Evolutionary conservation across 331 rosid species (phyloP).

Genomic region (Prunus yedoensis): DNA sequence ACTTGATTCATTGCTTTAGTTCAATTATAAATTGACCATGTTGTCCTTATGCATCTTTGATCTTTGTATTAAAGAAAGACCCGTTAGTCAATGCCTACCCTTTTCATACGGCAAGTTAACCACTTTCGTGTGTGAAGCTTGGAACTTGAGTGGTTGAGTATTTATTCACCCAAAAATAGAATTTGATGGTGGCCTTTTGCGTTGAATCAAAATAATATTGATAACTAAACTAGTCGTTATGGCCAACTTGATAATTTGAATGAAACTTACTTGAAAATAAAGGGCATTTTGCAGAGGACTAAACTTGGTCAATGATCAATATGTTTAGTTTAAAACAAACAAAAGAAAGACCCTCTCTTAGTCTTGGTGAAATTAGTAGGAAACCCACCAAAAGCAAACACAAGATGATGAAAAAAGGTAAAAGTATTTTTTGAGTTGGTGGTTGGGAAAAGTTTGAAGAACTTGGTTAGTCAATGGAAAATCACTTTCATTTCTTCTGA

Average conservation of each 20-base stretch:
- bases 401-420: background rate
- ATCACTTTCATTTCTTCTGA: background rate
- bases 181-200: too few relatives aligned
- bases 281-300: too few relatives aligned
- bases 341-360: background rate
- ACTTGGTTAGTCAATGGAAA: background rate
- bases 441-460: background rate
- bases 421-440: background rate
- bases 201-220: too few relatives aligned
- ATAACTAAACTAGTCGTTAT: too few relatives aligned
- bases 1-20: background rate
- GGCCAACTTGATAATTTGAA: background rate
- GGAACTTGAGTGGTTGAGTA: fast-evolving
- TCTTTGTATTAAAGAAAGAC: too few relatives aligned
- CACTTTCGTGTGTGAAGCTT: too few relatives aligned
- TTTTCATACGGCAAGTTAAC: too few relatives aligned
- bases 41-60: background rate
- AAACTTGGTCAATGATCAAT: background rate
- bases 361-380: background rate
- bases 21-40: background rate
- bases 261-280: too few relatives aligned
- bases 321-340: background rate
- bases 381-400: background rate
- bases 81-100: too few relatives aligned
- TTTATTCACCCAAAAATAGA: too few relatives aligned